Percentiles rank a stretch among this genome's conserved stretches.
phyloP scores from a whole-genome alignment of 192 early-diverging fungal species.

The Podila minutissima region DNA sequence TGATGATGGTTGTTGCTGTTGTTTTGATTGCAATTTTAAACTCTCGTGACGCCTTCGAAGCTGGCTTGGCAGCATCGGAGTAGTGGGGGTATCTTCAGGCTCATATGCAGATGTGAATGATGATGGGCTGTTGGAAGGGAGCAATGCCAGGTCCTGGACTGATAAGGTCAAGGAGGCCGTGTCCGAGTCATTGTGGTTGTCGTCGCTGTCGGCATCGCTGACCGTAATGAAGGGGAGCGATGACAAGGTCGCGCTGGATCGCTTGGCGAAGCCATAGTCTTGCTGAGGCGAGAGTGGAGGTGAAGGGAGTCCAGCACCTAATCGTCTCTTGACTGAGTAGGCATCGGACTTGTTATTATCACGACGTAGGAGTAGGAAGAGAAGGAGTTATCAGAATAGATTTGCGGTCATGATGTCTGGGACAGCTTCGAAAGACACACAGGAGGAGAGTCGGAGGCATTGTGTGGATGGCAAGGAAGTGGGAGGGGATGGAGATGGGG shows the following conservation, averaged over 20 bases:
- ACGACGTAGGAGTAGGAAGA: not conserved
- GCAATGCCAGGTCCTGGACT: not conserved
- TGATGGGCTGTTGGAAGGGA: not conserved
- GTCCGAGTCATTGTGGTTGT: not conserved
- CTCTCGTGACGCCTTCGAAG: conserved; percentile 6
- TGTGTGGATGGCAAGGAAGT: not conserved
- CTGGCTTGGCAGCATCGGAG: conserved; percentile 15
- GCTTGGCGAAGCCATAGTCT: not conserved
- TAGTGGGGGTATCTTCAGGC: not conserved
- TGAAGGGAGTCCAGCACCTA: not conserved
- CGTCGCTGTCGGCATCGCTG: not conserved
- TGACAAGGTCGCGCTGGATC: not conserved
- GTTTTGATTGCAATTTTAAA: not conserved
- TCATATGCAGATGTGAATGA: not conserved
- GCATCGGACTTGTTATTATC: not conserved
- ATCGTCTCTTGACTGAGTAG: not conserved
- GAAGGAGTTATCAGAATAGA: not conserved
- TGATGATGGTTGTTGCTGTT: not conserved
- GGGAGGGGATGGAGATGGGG: not conserved
- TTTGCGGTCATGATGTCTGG: not conserved
- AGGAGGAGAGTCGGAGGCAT: no score
- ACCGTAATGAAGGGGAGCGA: not conserved
- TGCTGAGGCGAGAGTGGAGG: not conserved
- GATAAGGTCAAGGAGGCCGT: no score
- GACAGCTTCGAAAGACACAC: not conserved